Evolutionary conservation across 106 monocot genomes (phyloP), one percentile per base, ranked within the genome.

Genomic region (Allium fistulosum): DNA sequence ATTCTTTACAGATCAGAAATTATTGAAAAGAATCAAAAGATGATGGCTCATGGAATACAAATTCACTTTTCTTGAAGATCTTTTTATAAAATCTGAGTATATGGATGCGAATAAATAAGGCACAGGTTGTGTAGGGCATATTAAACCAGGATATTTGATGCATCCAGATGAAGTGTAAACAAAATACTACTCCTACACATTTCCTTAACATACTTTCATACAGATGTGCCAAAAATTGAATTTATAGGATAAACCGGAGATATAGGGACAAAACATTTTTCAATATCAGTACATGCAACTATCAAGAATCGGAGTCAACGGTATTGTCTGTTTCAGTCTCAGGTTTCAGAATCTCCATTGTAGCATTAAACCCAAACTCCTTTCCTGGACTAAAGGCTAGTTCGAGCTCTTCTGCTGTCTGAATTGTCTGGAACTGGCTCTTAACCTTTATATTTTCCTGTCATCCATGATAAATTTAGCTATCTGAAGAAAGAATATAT

Each of bases 381-480:
- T 59, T 53, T 8, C 90, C 90, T 2, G 86, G 83, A 56, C 37
- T n/a, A 48, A 90, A 90, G 9, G 76, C 71, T 26, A 83, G 69
- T 67, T 90, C 81, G 4, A 90, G 83, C 59, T 86, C 86, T 61
- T 79, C 90, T 47, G 83, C 73, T 7, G 83, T 71, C 49, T 86
- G 86, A 11, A 49, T 72, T 26, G 83, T 90, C 59, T 76, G 78
- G 57, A 83, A 62, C 59, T 81, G 69, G 59, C 52, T 86, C 61
- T 81, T 79, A 67, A 83, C 90, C 22, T 61, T 79, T 27, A 86
- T 58, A 4, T 86, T 83, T 72, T 86, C 86, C 90, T 86, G 78
- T 37, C 37, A 13, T 51, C 22, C 2, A 58, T 46, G 6, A 45
- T 46, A 46, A 17, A 59, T 48, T 28, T 11, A 47, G 59, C 7